Conservation (phyloP, 192 early-diverging fungal species). For the Entomortierella beljakovae region DNA sequence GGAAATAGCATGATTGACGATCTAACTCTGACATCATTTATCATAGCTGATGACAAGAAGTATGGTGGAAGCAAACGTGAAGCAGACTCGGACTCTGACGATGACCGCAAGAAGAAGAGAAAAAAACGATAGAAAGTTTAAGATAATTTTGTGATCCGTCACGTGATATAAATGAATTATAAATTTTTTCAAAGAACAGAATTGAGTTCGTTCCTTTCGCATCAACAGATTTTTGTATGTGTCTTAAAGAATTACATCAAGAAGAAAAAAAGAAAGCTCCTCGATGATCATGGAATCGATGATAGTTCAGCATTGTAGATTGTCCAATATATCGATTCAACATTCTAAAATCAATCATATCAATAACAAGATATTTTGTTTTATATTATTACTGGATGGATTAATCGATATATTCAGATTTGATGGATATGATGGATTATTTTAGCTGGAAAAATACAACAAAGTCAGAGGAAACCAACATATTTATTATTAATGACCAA, state of each 20-base stretch:
- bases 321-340: neutral
- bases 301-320: neutral
- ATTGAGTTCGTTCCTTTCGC: slow-evolving; percentile 22
- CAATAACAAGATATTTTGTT: neutral
- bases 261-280: neutral
- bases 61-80: slow-evolving; percentile 45
- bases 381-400: slow-evolving; percentile 1
- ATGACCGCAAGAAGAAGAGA: slow-evolving; percentile 53
- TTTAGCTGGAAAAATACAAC: neutral
- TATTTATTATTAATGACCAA: neutral
- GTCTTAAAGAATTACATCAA: neutral
- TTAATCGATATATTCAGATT: slow-evolving; percentile 1
- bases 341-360: neutral
- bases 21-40: too few species aligned
- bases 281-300: too few species aligned
- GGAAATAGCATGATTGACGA: too few species aligned
- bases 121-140: slow-evolving; percentile 29
- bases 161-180: neutral
- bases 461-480: neutral
- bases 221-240: slow-evolving; percentile 32
- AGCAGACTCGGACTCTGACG: slow-evolving; percentile 48
- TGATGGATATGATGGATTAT: neutral
- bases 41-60: slow-evolving; percentile 50
- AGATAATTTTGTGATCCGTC: neutral
- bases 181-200: neutral